Evolutionary conservation across 2,329 filamentous ascomycete species (phyloP).

Genomic region (Gaeumannomyces tritici): DNA sequence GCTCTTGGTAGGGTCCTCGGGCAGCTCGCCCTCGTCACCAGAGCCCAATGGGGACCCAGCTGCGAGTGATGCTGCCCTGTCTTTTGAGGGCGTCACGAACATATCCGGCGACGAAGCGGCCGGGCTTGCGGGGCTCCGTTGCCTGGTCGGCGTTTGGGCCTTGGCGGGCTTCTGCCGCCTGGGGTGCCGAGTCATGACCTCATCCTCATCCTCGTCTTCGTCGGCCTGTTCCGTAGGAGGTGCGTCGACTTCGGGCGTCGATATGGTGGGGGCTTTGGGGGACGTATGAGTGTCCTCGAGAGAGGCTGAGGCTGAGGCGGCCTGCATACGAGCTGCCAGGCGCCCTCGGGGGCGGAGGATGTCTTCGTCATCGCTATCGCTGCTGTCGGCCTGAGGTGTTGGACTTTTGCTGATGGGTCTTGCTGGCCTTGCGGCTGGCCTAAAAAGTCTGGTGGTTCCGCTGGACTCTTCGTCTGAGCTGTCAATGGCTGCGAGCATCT

Average conservation of each 20-base stretch:
- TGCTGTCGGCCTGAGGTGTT: slow-evolving; percentile 8
- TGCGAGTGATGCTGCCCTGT: slow-evolving; percentile 14
- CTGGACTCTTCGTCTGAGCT: slow-evolving; percentile 18
- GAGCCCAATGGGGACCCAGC: slow-evolving; percentile 20
- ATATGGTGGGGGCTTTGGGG: slow-evolving; percentile 14
- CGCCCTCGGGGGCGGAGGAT: slow-evolving; percentile 49
- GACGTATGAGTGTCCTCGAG: slow-evolving; percentile 16
- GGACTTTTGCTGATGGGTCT: slow-evolving; percentile 6
- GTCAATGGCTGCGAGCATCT: slow-evolving; percentile 22
- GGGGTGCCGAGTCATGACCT: slow-evolving; percentile 14
- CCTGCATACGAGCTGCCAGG: slow-evolving; percentile 55
- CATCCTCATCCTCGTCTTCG: slow-evolving; percentile 17
- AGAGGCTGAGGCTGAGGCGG: slow-evolving; percentile 9
- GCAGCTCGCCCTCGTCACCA: slow-evolving; percentile 36
- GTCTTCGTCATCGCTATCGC: slow-evolving; percentile 37
- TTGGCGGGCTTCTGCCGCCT: slow-evolving; percentile 15
- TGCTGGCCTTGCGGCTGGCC: slow-evolving; percentile 2
- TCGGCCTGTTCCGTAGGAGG: slow-evolving; percentile 9
- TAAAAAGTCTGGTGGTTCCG: not conserved
- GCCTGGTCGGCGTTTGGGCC: slow-evolving; percentile 17
- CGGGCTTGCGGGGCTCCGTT: not conserved
- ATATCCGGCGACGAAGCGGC: slow-evolving; percentile 36
- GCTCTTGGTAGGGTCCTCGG: slow-evolving; percentile 33
- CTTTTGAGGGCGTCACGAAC: slow-evolving; percentile 43
- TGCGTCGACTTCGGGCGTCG: slow-evolving; percentile 11